phyloP scores from a whole-genome alignment of 495 filamentous ascomycete species.

The Letharia columbiana region DNA sequence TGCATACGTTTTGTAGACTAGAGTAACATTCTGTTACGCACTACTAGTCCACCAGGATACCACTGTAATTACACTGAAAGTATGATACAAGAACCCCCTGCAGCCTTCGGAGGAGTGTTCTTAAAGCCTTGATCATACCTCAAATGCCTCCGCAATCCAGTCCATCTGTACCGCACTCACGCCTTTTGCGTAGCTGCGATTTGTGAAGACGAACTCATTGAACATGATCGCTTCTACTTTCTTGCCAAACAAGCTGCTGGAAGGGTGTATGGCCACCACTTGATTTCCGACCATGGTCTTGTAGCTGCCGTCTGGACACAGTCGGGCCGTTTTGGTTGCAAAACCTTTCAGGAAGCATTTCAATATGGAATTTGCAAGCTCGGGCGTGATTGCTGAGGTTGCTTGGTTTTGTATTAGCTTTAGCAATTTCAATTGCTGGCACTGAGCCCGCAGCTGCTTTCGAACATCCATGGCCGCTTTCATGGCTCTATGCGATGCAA shows the following conservation, averaged over 20 bases:
- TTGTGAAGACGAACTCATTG: constrained; percentile 90
- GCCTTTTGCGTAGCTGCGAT: constrained; percentile 79
- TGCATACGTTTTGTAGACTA: too few relatives aligned
- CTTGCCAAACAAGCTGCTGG: constrained; percentile 73
- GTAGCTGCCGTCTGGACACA: constrained; percentile 79
- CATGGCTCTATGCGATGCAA: constrained; percentile 79
- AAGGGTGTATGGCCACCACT: constrained; percentile 80
- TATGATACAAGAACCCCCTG: neutral
- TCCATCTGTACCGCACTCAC: constrained; percentile 80
- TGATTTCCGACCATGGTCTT: constrained; percentile 77
- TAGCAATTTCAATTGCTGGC: constrained; percentile 38
- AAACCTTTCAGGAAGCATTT: constrained; percentile 80
- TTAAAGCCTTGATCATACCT: constrained; percentile 21
- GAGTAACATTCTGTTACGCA: too few relatives aligned
- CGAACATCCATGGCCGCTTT: constrained; percentile 72
- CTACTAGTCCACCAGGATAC: too few relatives aligned
- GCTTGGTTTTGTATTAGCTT: constrained; percentile 12
- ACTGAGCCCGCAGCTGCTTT: constrained; percentile 72
- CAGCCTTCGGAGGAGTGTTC: neutral
- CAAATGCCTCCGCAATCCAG: constrained; percentile 71
- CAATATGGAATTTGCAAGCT: constrained; percentile 50
- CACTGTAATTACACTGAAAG: neutral
- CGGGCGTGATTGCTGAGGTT: constrained; percentile 29
- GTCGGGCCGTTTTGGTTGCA: constrained; percentile 67
- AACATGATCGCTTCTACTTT: constrained; percentile 95